A percentile compares a stretch with the other conserved stretches of the same genome.
Conservation (phyloP, 164 flowering plant genomes). For the Houttuynia cordata region DNA sequence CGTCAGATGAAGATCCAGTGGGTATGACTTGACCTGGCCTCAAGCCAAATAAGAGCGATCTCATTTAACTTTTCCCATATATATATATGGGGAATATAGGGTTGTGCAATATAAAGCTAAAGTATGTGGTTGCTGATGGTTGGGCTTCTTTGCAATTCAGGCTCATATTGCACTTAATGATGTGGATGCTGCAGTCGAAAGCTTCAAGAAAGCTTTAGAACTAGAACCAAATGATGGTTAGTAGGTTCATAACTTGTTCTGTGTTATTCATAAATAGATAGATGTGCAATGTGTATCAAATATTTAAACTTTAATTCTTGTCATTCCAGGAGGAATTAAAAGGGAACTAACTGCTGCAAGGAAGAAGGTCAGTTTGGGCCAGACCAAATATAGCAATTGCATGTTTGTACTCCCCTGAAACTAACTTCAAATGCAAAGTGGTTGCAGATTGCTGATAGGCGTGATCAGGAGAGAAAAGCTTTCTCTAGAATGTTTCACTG, state of each 20-base stretch:
- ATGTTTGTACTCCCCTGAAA: neutral
- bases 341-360: slow-evolving; percentile 67
- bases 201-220: slow-evolving; percentile 78
- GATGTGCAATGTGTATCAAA: neutral
- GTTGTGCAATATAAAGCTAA: neutral
- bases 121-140: neutral
- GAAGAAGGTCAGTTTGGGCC: slow-evolving; percentile 52
- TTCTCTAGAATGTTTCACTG: slow-evolving; percentile 31
- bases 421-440: slow-evolving; percentile 1
- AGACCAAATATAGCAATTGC: too few species aligned
- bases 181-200: slow-evolving; percentile 78
- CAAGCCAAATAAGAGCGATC: too few species aligned
- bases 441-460: slow-evolving; percentile 34
- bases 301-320: neutral
- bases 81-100: too few species aligned
- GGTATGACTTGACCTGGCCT: too few species aligned
- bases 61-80: too few species aligned
- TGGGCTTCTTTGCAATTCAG: slow-evolving; percentile 21
- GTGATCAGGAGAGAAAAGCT: slow-evolving; percentile 26
- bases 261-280: neutral
- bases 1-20: too few species aligned
- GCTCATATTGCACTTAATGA: slow-evolving; percentile 91
- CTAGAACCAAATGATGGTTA: slow-evolving; percentile 95
- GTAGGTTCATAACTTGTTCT: slow-evolving; percentile 10
- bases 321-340: slow-evolving; percentile 64